phyloP scores from a whole-genome alignment of 805 yeast species.

The Myxozyma sirexii region DNA sequence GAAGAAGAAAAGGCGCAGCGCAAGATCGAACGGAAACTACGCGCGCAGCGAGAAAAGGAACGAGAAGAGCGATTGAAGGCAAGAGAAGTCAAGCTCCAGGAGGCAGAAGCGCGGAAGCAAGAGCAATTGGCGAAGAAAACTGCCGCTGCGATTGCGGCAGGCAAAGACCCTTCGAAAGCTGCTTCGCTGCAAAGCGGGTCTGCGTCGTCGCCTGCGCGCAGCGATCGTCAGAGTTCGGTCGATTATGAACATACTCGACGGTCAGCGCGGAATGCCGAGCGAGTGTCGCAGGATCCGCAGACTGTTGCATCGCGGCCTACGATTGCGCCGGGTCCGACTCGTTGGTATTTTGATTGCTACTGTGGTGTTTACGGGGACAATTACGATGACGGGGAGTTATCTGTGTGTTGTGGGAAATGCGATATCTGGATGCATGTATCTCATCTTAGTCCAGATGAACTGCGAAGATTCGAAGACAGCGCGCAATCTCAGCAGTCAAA shows the following conservation, averaged over 20 bases:
- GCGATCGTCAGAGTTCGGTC: slow-evolving; percentile 20
- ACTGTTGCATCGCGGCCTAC: slow-evolving; percentile 1
- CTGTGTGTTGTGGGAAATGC: slow-evolving; percentile 47
- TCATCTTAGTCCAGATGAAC: slow-evolving; percentile 40
- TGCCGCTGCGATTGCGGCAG: slow-evolving; percentile 19
- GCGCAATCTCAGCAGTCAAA: slow-evolving; percentile 14
- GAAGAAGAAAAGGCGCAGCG: slow-evolving; percentile 26
- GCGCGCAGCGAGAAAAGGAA: slow-evolving; percentile 17
- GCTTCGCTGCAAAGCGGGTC: background rate
- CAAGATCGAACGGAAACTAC: slow-evolving; percentile 23
- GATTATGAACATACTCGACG: slow-evolving; percentile 15
- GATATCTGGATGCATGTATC: slow-evolving; percentile 48
- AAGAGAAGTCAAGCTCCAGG: slow-evolving; percentile 26
- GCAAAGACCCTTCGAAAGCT: slow-evolving; percentile 5
- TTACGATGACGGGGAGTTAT: slow-evolving; percentile 46
- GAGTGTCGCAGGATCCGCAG: too few relatives aligned
- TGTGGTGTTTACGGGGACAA: slow-evolving; percentile 47
- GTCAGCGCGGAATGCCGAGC: slow-evolving; percentile 24
- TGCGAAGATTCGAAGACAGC: slow-evolving; percentile 21
- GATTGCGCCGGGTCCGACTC: slow-evolving; percentile 4
- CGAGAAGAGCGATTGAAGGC: slow-evolving; percentile 23
- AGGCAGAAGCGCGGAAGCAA: slow-evolving; percentile 24
- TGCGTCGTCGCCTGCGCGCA: slow-evolving; percentile 12
- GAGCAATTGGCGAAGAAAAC: slow-evolving; percentile 21
- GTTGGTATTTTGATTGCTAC: slow-evolving; percentile 47